These are phyloP conservation scores for Cudoniella acicularis DNA, from an alignment of 495 filamentous ascomycete genomes.

Conservation along the genomic window DNA sequence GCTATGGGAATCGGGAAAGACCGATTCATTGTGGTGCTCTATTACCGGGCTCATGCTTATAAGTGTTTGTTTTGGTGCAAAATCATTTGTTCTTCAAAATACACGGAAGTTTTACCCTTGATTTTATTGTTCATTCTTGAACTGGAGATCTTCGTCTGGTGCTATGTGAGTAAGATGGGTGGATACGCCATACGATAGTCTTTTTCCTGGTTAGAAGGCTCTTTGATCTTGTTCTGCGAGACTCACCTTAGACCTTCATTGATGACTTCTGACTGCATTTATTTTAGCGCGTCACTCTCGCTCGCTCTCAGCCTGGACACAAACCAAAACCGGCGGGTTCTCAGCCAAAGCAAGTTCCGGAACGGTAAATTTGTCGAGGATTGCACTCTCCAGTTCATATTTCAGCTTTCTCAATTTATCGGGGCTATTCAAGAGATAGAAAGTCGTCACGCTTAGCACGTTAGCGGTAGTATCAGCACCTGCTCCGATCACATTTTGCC, in stretches of 20 bases:
- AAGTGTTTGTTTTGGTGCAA: slow-evolving; percentile 24
- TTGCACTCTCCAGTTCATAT: slow-evolving; percentile 23
- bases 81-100: neutral
- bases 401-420: slow-evolving; percentile 23
- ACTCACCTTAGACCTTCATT: slow-evolving; percentile 28
- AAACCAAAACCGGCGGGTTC: slow-evolving; percentile 11
- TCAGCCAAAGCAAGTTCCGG: slow-evolving; percentile 37
- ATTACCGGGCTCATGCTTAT: slow-evolving; percentile 45
- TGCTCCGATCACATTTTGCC: slow-evolving; percentile 26
- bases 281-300: neutral
- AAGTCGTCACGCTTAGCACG: slow-evolving; percentile 29
- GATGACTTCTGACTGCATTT: slow-evolving; percentile 29
- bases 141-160: slow-evolving; percentile 14
- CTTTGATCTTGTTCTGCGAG: neutral
- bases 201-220: slow-evolving; percentile 31
- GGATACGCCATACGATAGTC: slow-evolving; percentile 38
- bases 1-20: slow-evolving; percentile 44
- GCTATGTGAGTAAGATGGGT: slow-evolving; percentile 28
- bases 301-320: neutral
- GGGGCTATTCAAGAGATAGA: slow-evolving; percentile 30
- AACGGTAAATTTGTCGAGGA: slow-evolving; percentile 13
- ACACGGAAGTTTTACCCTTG: no score
- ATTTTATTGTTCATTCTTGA: slow-evolving; percentile 27
- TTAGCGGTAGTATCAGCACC: slow-evolving; percentile 27
- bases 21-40: slow-evolving; percentile 40